Conservation (phyloP, 345 rosid genomes). For the Garcia nutans region DNA sequence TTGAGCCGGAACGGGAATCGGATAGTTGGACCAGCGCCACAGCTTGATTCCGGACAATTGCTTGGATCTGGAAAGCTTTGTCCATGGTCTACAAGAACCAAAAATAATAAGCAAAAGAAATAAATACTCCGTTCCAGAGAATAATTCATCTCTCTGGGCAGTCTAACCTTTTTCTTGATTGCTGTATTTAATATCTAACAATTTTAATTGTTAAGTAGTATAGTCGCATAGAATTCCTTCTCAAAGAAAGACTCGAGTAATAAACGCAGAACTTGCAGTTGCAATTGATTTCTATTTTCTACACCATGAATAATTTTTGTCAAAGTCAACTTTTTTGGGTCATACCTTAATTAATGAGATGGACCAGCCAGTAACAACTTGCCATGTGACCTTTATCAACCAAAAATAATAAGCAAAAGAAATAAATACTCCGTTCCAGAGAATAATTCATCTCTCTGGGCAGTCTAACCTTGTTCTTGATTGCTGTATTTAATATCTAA, state of each 20-base stretch:
- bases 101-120: background rate
- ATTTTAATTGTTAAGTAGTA: too few species aligned
- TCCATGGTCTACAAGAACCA: background rate
- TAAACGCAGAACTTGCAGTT: too few species aligned
- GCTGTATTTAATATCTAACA: too few species aligned
- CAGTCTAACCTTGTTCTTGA: background rate
- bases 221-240: too few species aligned
- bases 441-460: background rate
- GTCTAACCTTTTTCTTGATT: background rate
- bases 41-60: background rate
- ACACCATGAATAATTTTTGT: too few species aligned
- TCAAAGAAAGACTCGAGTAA: too few species aligned
- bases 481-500: too few species aligned
- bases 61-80: background rate
- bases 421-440: background rate
- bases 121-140: background rate
- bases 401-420: background rate
- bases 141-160: background rate
- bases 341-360: too few species aligned
- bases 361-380: too few species aligned
- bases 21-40: slow-evolving; percentile 3
- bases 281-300: too few species aligned
- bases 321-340: too few species aligned
- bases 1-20: slow-evolving; percentile 17
- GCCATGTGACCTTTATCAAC: too few species aligned